A percentile compares a stretch with the other conserved stretches of the same genome.
phyloP scores from a whole-genome alignment of 345 rosid genomes.

The Rhizophora apiculata region DNA sequence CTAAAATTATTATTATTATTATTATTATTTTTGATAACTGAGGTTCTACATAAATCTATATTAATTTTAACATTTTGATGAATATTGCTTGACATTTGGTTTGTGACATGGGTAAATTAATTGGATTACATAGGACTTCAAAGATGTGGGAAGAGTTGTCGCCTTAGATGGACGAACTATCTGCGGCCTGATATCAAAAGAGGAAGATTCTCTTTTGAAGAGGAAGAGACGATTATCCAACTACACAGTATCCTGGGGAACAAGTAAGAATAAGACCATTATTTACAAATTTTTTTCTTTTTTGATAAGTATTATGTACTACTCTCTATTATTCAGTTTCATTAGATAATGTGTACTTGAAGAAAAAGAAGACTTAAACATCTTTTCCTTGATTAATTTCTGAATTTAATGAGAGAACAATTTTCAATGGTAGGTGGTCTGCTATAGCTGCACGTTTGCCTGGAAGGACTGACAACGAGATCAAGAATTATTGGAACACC shows the following conservation, averaged over 20 bases:
- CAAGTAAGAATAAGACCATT: conserved; percentile 45
- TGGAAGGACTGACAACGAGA: conserved; percentile 94
- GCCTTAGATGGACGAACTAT: conserved; percentile 96
- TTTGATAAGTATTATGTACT: too few species aligned
- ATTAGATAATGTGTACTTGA: too few species aligned
- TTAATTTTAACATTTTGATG: background rate
- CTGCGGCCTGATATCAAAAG: conserved; percentile 91
- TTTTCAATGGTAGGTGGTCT: conserved; percentile 68
- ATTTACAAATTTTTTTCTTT: background rate
- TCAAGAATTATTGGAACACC: conserved; percentile 96
- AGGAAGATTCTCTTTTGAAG: conserved; percentile 91
- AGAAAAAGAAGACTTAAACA: too few species aligned
- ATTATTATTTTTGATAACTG: background rate
- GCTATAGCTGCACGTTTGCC: conserved; percentile 98
- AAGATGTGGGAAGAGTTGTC: conserved; percentile 97
- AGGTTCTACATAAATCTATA: background rate
- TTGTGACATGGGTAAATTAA: too few species aligned
- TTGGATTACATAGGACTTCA: conserved; percentile 52
- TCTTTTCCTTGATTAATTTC: background rate
- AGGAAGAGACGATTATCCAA: conserved; percentile 92
- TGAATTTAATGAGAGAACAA: background rate
- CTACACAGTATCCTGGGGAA: conserved; percentile 81
- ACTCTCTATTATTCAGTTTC: too few species aligned
- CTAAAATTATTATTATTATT: background rate
- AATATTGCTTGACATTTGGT: too few species aligned